Percentiles rank a stretch among this genome's conserved stretches.
Conservation (phyloP, 768 basidiomycete species). For the Tylopilus rubrobrunneus region DNA sequence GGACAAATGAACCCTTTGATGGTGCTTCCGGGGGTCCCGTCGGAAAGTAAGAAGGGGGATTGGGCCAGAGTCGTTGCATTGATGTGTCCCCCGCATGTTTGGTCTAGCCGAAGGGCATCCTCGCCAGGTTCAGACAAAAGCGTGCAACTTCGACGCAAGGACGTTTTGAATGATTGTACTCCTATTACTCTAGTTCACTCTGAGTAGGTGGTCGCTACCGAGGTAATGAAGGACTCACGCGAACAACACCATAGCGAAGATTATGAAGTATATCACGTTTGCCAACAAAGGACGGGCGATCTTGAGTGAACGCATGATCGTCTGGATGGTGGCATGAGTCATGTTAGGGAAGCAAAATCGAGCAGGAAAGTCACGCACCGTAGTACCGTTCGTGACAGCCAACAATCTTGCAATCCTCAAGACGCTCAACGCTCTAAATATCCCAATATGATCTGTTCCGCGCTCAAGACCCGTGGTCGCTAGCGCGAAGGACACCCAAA, state of each 20-base stretch:
- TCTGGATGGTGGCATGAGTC: conserved; percentile 31
- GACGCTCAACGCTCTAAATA: conserved; percentile 87
- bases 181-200: conserved; percentile 64
- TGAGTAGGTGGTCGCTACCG: background rate
- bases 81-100: too few species aligned
- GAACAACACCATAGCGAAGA: conserved; percentile 87
- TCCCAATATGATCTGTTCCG: conserved; percentile 66
- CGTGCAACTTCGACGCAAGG: too few species aligned
- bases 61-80: too few species aligned
- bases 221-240: conserved; percentile 49
- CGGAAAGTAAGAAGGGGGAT: too few species aligned
- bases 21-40: conserved; percentile 14
- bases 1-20: conserved; percentile 90
- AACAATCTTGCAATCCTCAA: conserved; percentile 78
- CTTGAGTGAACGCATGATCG: conserved; percentile 91
- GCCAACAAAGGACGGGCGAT: conserved; percentile 85
- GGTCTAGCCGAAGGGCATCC: too few species aligned
- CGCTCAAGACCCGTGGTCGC: conserved; percentile 64
- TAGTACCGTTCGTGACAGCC: conserved; percentile 89
- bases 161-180: conserved; percentile 30
- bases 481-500: conserved; percentile 82
- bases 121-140: too few species aligned
- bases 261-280: conserved; percentile 84
- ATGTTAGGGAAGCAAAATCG: conserved; percentile 5
- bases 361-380: conserved; percentile 45